Evolutionary conservation across 768 basidiomycete genomes (phyloP), one percentile per base, ranked within the genome.

Genomic region (Sarcomyxa edulis): DNA sequence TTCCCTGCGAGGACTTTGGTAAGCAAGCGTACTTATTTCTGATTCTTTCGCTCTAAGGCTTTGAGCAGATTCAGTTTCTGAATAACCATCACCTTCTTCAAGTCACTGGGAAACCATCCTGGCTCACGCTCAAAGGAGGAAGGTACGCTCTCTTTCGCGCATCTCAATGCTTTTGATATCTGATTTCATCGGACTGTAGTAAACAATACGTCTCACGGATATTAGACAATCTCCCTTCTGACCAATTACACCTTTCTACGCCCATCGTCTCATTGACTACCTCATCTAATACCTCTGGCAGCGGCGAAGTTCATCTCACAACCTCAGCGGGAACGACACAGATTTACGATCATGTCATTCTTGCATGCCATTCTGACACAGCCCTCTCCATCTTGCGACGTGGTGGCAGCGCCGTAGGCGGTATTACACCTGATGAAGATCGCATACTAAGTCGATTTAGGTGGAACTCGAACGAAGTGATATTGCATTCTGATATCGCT

Each of bases 61-160:
- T 16, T 6, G 6, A 24, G 4, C 37, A 78, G 76, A 68, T 86
- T 30, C 75, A 77, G 45, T 86, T 84, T 54, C 63, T 87, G 71
- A 71, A 74, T 53, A 87, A 86, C 51, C 84, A 86, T 47, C 77
- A 82, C 51, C 65, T 88, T 1, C 68, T 87, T 0, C 85, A 87
- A 59, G 59, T 88, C 12, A 76, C 68, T 0, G 81, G 74, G 0
- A 84, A 79, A 46, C 84, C 83, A 0, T 66, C 71, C 3, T 88
- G 84, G 84, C 58, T 85, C 16, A 87, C 85, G 0, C 68, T 89
- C 23, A 58, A 72, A 40, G 82, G 82, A 8, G 84, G 87, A 51
- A 82, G 83, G 81, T 85, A 29, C 23, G 66, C 45, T 5, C n/a
- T n/a, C n/a, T n/a, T n/a, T n/a, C n/a, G n/a, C n/a, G n/a, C n/a